Percentiles rank a stretch among this genome's conserved stretches.
These are phyloP conservation scores for Xylariaceae sp. DNA, from an alignment of 2,329 filamentous ascomycete genomes.

Conservation along the genomic window DNA sequence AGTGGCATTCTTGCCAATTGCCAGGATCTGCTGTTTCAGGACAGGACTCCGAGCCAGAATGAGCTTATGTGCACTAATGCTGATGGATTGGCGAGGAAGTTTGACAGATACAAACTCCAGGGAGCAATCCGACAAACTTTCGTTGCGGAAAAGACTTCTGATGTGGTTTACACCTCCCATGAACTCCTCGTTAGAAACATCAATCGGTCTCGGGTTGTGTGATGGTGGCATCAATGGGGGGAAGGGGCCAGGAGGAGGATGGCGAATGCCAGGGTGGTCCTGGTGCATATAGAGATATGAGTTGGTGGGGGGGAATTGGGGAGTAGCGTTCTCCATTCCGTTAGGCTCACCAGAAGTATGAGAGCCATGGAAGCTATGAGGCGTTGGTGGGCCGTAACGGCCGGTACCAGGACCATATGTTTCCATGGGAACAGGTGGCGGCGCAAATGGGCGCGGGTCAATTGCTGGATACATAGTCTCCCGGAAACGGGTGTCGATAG, in stretches of 20 bases:
- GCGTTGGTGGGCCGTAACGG: slow-evolving; percentile 49
- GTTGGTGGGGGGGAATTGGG: slow-evolving; percentile 38
- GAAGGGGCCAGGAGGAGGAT: slow-evolving; percentile 23
- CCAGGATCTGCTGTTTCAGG: slow-evolving; percentile 33
- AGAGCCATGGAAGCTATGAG: slow-evolving; percentile 58
- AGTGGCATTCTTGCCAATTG: slow-evolving; percentile 32
- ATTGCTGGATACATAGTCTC: slow-evolving; percentile 25
- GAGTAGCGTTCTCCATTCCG: slow-evolving; percentile 37
- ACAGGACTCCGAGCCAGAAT: slow-evolving; percentile 50
- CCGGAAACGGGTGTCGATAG: slow-evolving; percentile 27
- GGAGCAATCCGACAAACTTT: slow-evolving; percentile 39
- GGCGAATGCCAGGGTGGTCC: slow-evolving; percentile 20
- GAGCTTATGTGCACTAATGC: slow-evolving; percentile 50
- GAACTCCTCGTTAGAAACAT: slow-evolving; percentile 23
- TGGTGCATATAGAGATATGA: slow-evolving; percentile 22
- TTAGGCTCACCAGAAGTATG: slow-evolving; percentile 49
- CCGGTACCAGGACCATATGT: slow-evolving; percentile 31
- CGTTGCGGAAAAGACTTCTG: slow-evolving; percentile 36
- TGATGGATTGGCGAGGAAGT: slow-evolving; percentile 35
- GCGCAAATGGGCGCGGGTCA: slow-evolving; percentile 24
- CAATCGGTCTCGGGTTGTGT: slow-evolving; percentile 23
- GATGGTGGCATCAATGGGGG: slow-evolving; percentile 28
- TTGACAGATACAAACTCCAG: slow-evolving; percentile 38
- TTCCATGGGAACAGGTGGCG: slow-evolving; percentile 31
- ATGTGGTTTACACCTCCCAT: slow-evolving; percentile 33